Evolutionary conservation across 257 asterid species (phyloP).

Genomic region (Nicotiana tomentosiformis): DNA sequence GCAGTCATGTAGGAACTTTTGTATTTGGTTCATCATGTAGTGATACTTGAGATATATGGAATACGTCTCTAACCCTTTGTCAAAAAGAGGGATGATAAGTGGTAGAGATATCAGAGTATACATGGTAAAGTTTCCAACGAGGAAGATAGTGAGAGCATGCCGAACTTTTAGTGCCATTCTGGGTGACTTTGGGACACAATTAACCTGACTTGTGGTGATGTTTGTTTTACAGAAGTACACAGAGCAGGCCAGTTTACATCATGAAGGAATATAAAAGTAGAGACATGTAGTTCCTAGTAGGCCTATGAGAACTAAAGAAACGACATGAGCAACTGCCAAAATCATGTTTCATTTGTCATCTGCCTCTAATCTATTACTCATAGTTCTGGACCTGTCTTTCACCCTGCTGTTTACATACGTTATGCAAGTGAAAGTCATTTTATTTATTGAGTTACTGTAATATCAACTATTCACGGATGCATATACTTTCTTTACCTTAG

Average conservation of each 20-base stretch:
- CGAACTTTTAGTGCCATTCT: not conserved
- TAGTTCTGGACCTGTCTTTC: not conserved
- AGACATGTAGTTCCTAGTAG: not conserved
- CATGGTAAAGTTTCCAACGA: not conserved
- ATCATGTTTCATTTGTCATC: not conserved
- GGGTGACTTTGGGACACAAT: not conserved
- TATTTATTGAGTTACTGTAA: not conserved
- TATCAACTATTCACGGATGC: not conserved
- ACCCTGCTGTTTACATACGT: not conserved
- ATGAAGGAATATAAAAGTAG: not conserved
- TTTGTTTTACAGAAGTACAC: not conserved
- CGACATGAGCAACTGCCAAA: not conserved
- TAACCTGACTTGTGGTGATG: not conserved
- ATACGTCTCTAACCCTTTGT: too few species aligned
- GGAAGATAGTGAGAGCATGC: not conserved
- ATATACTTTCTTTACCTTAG: too few species aligned
- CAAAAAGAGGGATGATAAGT: too few species aligned
- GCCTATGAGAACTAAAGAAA: not conserved
- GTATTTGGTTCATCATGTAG: not conserved
- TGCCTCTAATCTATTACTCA: not conserved
- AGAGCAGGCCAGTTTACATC: not conserved
- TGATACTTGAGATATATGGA: not conserved
- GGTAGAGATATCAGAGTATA: too few species aligned
- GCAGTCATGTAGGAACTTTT: not conserved
- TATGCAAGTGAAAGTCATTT: not conserved